These are phyloP conservation scores for Candolleomyces eurysporus DNA, from an alignment of 768 basidiomycete species.

Conservation along the genomic window DNA sequence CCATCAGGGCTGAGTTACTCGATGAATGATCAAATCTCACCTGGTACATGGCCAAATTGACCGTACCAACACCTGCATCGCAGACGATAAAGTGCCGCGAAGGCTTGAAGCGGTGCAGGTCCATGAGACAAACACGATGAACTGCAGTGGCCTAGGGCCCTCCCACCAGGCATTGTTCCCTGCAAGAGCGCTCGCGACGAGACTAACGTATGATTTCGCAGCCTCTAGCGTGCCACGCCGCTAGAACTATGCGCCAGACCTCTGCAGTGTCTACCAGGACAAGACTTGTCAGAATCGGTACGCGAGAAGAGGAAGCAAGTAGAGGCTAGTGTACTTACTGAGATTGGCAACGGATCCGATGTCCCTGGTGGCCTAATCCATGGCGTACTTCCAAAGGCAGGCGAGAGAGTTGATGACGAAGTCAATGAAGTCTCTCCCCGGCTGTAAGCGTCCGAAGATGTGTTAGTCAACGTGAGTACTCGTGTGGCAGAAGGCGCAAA, in stretches of 20 bases:
- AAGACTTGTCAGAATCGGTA: neutral
- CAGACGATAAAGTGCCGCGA: constrained; percentile 90
- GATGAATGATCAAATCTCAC: no score
- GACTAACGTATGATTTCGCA: constrained; percentile 81
- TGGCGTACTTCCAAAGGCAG: constrained; percentile 85
- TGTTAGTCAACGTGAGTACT: neutral
- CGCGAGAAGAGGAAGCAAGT: no score
- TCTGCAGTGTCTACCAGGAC: constrained; percentile 65
- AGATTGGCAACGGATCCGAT: constrained; percentile 85
- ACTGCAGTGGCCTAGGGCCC: constrained; percentile 85
- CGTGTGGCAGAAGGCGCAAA: neutral
- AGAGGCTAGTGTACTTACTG: constrained; percentile 45
- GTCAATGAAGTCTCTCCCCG: constrained; percentile 72
- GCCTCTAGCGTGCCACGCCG: constrained; percentile 87
- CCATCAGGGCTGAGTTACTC: no score
- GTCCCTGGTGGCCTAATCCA: constrained; percentile 82
- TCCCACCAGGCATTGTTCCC: constrained; percentile 14
- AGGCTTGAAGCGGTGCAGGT: constrained; percentile 73
- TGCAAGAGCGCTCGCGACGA: constrained; percentile 59
- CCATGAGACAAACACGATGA: no score
- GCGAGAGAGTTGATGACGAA: constrained; percentile 82
- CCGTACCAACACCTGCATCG: constrained; percentile 88
- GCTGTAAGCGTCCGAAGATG: no score
- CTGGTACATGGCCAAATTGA: no score
- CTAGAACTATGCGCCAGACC: constrained; percentile 85